Percentiles rank a stretch among this genome's conserved stretches.
phyloP scores from a whole-genome alignment of 169 alveolate species.

The Plasmodium gaboni region DNA sequence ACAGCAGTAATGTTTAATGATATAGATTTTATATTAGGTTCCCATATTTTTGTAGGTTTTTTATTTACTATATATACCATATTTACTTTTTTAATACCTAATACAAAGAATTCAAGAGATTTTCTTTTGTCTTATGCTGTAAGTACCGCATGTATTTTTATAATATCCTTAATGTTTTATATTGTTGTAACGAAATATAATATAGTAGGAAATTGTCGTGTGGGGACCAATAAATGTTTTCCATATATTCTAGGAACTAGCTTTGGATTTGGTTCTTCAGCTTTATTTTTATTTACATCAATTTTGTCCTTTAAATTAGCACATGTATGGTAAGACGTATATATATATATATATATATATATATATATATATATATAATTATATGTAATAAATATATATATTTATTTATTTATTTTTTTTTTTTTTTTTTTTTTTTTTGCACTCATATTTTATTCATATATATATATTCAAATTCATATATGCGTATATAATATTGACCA shows the following conservation, averaged over 20 bases:
- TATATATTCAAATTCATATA: neutral
- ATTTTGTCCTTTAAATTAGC: conserved; percentile 24
- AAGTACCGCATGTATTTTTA: conserved; percentile 34
- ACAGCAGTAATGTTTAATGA: conserved; percentile 18
- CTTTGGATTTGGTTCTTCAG: conserved; percentile 33
- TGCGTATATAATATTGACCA: neutral
- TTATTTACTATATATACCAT: conserved; percentile 16
- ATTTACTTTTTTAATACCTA: conserved; percentile 36
- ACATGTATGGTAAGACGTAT: conserved; percentile 13
- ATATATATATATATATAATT: too few species aligned
- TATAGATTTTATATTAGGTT: conserved; percentile 4
- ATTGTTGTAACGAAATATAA: conserved; percentile 6
- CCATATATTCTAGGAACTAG: neutral
- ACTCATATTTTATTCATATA: neutral
- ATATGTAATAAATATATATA: neutral
- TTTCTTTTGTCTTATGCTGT: conserved; percentile 53
- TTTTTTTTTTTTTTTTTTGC: neutral
- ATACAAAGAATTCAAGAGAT: conserved; percentile 37
- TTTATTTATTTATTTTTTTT: too few species aligned
- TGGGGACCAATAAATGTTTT: neutral
- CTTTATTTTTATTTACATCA: conserved; percentile 31
- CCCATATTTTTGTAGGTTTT: conserved; percentile 11
- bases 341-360: too few species aligned
- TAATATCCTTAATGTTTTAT: conserved; percentile 16
- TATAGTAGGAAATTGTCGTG: neutral